These are phyloP conservation scores for Xylaria curta DNA, from an alignment of 495 filamentous ascomycete species.

Conservation along the genomic window DNA sequence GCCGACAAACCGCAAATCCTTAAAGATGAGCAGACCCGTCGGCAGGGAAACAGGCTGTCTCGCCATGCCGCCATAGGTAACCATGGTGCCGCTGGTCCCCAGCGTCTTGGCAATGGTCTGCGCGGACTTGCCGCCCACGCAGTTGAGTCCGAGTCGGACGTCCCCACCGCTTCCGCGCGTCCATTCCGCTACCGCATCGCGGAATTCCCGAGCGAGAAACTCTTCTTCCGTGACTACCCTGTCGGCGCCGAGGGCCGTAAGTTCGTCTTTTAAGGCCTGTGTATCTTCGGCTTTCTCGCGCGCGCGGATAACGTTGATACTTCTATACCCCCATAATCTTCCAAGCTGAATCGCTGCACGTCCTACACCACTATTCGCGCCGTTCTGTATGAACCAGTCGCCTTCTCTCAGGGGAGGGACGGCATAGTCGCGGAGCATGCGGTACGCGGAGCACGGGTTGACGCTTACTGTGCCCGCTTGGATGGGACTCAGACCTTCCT, in stretches of 20 bases:
- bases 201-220: conserved; percentile 65
- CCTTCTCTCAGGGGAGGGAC: conserved; percentile 58
- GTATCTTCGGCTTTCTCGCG: conserved; percentile 66
- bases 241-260: conserved; percentile 74
- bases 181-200: conserved; percentile 63
- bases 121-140: conserved; percentile 89
- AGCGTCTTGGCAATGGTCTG: conserved; percentile 74
- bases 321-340: conserved; percentile 81
- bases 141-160: conserved; percentile 83
- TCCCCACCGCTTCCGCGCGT: conserved; percentile 72
- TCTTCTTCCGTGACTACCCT: conserved; percentile 84
- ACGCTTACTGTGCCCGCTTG: conserved; percentile 87
- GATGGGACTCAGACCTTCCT: conserved; percentile 67
- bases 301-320: conserved; percentile 82
- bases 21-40: conserved; percentile 85
- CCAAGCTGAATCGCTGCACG: conserved; percentile 87
- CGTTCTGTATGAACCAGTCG: conserved; percentile 95
- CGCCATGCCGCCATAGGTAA: conserved; percentile 96
- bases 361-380: conserved; percentile 91
- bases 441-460: conserved; percentile 91
- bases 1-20: conserved; percentile 82
- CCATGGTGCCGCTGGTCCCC: conserved; percentile 69
- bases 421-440: conserved; percentile 86
- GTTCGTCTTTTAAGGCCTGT: conserved; percentile 70
- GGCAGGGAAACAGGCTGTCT: conserved; percentile 81